Conservation (phyloP, 805 yeast species). For the Hemisphaericaspora nanyangensis region DNA sequence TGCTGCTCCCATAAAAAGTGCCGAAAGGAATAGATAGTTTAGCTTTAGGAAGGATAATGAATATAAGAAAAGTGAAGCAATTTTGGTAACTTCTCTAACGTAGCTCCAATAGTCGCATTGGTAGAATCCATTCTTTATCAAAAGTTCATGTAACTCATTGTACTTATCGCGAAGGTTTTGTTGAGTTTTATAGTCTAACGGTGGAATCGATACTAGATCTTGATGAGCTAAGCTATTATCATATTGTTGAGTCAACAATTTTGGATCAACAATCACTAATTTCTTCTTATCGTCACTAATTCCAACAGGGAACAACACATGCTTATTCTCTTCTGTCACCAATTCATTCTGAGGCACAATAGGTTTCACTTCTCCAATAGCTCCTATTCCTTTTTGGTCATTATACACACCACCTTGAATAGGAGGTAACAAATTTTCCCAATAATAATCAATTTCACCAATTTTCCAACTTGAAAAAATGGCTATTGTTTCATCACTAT, state of each 20-base stretch:
- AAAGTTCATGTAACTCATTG: constrained; percentile 51
- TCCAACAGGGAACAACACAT: constrained; percentile 33
- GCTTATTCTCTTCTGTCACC: constrained; percentile 33
- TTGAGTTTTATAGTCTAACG: constrained; percentile 68
- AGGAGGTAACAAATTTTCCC: constrained; percentile 82
- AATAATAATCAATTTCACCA: constrained; percentile 59
- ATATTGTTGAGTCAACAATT: constrained; percentile 48
- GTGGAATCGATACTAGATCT: constrained; percentile 59
- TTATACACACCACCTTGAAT: constrained; percentile 69
- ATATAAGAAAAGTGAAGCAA: constrained; percentile 47
- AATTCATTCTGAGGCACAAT: constrained; percentile 48
- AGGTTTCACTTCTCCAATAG: constrained; percentile 47
- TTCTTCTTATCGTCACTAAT: constrained; percentile 1
- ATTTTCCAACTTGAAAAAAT: constrained; percentile 56
- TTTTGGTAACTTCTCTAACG: constrained; percentile 63
- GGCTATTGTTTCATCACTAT: constrained; percentile 52
- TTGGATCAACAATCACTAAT: constrained; percentile 49
- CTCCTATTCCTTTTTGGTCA: constrained; percentile 6
- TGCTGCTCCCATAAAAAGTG: constrained; percentile 62
- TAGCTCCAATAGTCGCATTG: constrained; percentile 73
- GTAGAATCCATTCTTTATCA: constrained; percentile 60
- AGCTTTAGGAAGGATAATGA: constrained; percentile 47
- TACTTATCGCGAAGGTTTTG: constrained; percentile 51
- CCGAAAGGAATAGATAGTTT: constrained; percentile 50
- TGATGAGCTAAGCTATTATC: constrained; percentile 52